phyloP scores from a whole-genome alignment of 257 asterid species.

The Salvia hispanica region DNA sequence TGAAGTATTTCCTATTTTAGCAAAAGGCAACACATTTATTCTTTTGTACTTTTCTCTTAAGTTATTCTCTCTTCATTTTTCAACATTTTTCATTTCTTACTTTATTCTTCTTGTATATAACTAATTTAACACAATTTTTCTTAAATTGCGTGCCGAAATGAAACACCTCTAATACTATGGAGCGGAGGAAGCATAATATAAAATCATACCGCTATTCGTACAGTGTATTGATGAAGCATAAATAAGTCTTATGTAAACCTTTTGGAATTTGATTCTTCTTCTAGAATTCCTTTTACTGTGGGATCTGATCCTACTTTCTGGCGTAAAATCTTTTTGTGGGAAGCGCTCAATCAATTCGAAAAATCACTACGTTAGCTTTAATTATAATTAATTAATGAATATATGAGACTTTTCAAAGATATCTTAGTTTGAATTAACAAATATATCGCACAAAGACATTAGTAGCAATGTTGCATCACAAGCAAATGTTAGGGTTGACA shows the following conservation, averaged over 20 bases:
- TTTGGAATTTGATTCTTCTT: slow-evolving; percentile 46
- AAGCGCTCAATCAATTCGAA: not conserved
- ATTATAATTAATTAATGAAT: not conserved
- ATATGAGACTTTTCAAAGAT: not conserved
- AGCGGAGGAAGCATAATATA: not conserved
- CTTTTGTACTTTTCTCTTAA: no score
- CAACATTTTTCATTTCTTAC: no score
- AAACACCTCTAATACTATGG: no score
- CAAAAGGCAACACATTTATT: no score
- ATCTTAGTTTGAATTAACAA: not conserved
- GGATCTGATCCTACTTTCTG: slow-evolving; percentile 40
- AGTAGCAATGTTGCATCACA: not conserved
- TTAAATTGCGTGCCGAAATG: no score
- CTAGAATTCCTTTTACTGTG: slow-evolving; percentile 18
- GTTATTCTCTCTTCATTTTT: no score
- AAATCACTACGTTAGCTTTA: not conserved
- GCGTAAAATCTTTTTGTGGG: no score
- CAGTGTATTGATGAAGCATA: slow-evolving; percentile 15
- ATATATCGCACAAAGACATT: not conserved
- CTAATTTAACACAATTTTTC: no score
- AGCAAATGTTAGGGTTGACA: not conserved
- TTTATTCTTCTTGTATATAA: no score
- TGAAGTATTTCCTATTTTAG: no score
- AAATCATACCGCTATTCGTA: slow-evolving; percentile 12
- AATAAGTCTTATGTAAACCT: not conserved